Conservation (phyloP, 805 yeast genomes). For the Saturnispora quitensis region DNA sequence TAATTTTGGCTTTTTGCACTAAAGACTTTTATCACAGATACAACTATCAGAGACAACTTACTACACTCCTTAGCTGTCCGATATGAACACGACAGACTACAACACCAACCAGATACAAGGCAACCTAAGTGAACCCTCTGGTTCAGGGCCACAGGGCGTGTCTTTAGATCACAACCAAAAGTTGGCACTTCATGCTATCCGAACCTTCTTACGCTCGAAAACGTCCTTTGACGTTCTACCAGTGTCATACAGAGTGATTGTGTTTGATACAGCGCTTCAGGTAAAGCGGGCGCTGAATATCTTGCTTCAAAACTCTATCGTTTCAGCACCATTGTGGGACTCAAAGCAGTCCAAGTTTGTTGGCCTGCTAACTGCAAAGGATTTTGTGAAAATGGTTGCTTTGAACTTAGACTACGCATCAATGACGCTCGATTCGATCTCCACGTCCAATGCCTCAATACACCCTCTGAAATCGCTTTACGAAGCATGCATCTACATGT, state of each 20-base stretch:
- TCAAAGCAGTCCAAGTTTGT: slow-evolving; percentile 83
- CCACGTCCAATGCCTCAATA: slow-evolving; percentile 38
- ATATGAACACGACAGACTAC: background rate
- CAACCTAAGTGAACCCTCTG: slow-evolving; percentile 18
- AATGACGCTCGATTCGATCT: background rate
- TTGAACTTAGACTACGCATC: background rate
- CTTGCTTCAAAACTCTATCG: slow-evolving; percentile 84
- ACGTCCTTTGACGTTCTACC: slow-evolving; percentile 96
- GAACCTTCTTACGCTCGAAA: slow-evolving; percentile 76
- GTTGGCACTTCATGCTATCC: slow-evolving; percentile 71
- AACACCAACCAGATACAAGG: background rate
- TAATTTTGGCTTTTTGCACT: background rate
- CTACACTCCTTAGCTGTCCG: background rate
- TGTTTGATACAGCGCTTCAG: slow-evolving; percentile 81
- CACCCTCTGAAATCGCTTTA: slow-evolving; percentile 85
- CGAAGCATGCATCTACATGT: slow-evolving; percentile 91
- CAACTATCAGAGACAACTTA: background rate
- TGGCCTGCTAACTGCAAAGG: slow-evolving; percentile 85
- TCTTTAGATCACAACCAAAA: slow-evolving; percentile 47
- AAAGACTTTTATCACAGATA: background rate
- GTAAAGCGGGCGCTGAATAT: slow-evolving; percentile 89
- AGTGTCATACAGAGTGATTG: slow-evolving; percentile 85
- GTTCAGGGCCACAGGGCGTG: background rate
- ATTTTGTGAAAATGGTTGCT: slow-evolving; percentile 80
- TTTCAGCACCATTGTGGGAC: slow-evolving; percentile 96